A percentile compares a stretch with the other conserved stretches of the same genome.
Evolutionary conservation across 78 protist genomes (phyloP).

Genomic region (Chrysochromulina parva): DNA sequence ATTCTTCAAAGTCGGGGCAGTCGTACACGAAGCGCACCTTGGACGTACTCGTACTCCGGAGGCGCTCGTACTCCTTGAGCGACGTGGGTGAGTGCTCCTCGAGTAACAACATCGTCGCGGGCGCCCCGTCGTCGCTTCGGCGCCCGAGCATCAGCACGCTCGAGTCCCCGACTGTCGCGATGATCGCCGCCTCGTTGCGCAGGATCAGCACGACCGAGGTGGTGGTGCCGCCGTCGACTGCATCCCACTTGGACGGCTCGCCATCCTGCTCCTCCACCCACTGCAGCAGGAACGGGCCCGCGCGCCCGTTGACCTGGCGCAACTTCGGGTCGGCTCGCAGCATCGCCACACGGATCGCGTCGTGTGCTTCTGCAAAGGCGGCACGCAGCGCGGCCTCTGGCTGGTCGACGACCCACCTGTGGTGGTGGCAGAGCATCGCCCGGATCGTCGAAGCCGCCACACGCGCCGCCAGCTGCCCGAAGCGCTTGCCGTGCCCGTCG

Average conservation of each 20-base stretch:
- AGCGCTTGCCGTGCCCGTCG: background rate
- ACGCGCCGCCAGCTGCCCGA: background rate
- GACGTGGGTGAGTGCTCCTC: background rate
- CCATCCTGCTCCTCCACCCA: background rate
- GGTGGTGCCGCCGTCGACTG: constrained; percentile 24
- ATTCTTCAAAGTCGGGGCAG: background rate
- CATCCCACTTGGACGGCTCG: background rate
- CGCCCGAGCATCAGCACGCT: background rate
- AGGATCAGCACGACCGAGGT: background rate
- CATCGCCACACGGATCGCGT: background rate
- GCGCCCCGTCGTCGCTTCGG: background rate
- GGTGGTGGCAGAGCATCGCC: background rate
- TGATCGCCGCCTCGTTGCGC: background rate
- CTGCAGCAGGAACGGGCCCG: too few species aligned
- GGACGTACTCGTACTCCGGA: background rate
- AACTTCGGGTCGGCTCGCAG: background rate
- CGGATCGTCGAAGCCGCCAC: background rate
- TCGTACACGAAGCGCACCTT: background rate
- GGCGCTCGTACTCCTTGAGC: background rate
- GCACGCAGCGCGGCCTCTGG: background rate
- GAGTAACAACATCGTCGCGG: background rate
- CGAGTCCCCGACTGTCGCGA: constrained; percentile 4
- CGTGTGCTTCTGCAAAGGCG: background rate
- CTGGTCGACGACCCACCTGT: background rate
- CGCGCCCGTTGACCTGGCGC: background rate